Evolutionary conservation across 1,139 yeast species (phyloP).

Genomic region (Candida mesenterica): DNA sequence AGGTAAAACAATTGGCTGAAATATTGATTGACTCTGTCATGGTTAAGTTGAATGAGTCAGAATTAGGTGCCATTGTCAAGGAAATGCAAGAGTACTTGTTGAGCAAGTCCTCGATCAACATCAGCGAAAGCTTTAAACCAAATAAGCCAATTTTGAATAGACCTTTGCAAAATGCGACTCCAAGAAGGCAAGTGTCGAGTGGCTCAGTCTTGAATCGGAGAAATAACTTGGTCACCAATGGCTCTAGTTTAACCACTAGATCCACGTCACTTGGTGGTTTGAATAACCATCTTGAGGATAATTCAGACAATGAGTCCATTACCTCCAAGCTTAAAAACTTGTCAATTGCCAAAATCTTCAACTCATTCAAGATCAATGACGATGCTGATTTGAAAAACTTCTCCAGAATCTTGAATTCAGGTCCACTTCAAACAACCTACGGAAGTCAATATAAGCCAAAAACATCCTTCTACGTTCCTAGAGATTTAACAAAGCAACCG

Average conservation of each 20-base stretch:
- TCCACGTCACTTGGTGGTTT: slow-evolving; percentile 33
- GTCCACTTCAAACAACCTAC: slow-evolving; percentile 46
- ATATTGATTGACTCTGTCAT: slow-evolving; percentile 74
- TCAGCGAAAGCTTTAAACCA: slow-evolving; percentile 41
- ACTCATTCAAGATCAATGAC: slow-evolving; percentile 41
- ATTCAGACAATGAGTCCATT: slow-evolving; percentile 35
- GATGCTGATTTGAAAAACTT: slow-evolving; percentile 41
- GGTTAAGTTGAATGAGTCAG: slow-evolving; percentile 62
- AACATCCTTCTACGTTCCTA: slow-evolving; percentile 50
- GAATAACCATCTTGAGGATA: slow-evolving; percentile 17
- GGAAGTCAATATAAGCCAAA: slow-evolving; percentile 51
- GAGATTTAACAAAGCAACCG: slow-evolving; percentile 38
- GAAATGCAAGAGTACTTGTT: slow-evolving; percentile 66
- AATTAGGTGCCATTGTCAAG: slow-evolving; percentile 58
- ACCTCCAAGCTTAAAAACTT: slow-evolving; percentile 39
- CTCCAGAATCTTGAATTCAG: slow-evolving; percentile 36
- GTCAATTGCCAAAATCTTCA: slow-evolving; percentile 43
- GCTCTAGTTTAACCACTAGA: slow-evolving; percentile 28
- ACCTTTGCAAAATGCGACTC: slow-evolving; percentile 18
- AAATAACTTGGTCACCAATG: slow-evolving; percentile 30
- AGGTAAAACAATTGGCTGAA: slow-evolving; percentile 73
- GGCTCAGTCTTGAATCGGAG: slow-evolving; percentile 32
- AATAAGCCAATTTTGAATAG: slow-evolving; percentile 32
- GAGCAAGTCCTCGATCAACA: slow-evolving; percentile 48
- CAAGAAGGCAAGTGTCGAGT: slow-evolving; percentile 35